Conservation (phyloP, 768 basidiomycete species). For the Tephrocybe sp. region DNA sequence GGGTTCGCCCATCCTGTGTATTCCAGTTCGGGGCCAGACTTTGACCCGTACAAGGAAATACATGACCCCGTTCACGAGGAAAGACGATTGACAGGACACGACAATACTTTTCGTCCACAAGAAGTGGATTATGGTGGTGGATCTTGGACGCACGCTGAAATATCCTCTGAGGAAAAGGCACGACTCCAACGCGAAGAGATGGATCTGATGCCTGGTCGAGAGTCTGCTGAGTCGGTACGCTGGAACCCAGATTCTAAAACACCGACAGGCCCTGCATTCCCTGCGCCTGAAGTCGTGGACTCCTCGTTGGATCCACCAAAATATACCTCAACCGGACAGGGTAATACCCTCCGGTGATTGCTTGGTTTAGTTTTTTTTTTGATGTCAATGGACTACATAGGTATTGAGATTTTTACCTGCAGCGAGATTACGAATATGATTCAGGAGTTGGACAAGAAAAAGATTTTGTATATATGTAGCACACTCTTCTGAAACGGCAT, state of each 20-base stretch:
- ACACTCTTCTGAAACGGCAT: not conserved
- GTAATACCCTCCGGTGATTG: not conserved
- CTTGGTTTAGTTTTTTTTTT: not conserved
- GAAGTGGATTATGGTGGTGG: slow-evolving; percentile 37
- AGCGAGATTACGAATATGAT: no score
- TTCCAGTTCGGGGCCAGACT: slow-evolving; percentile 25
- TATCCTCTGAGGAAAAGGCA: slow-evolving; percentile 33
- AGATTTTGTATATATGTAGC: no score
- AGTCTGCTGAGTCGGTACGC: slow-evolving; percentile 10
- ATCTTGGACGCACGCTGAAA: slow-evolving; percentile 33
- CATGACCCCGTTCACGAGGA: slow-evolving; percentile 13
- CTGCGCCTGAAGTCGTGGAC: slow-evolving; percentile 1
- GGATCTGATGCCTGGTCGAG: no score
- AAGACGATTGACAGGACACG: slow-evolving; percentile 3
- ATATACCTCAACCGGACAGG: slow-evolving; percentile 17
- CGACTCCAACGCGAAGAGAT: slow-evolving; percentile 18
- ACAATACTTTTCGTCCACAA: slow-evolving; percentile 16
- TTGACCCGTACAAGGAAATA: slow-evolving; percentile 40
- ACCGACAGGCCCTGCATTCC: slow-evolving; percentile 2
- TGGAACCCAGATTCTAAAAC: slow-evolving; percentile 14
- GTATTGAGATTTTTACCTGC: no score
- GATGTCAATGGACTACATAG: not conserved
- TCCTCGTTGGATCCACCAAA: slow-evolving; percentile 9
- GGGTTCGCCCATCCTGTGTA: slow-evolving; percentile 1
- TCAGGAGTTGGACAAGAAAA: no score